Percentiles rank a stretch among this genome's conserved stretches.
Evolutionary conservation across 1,284 basidiomycete genomes (phyloP).

Genomic region (Ustilago curta): DNA sequence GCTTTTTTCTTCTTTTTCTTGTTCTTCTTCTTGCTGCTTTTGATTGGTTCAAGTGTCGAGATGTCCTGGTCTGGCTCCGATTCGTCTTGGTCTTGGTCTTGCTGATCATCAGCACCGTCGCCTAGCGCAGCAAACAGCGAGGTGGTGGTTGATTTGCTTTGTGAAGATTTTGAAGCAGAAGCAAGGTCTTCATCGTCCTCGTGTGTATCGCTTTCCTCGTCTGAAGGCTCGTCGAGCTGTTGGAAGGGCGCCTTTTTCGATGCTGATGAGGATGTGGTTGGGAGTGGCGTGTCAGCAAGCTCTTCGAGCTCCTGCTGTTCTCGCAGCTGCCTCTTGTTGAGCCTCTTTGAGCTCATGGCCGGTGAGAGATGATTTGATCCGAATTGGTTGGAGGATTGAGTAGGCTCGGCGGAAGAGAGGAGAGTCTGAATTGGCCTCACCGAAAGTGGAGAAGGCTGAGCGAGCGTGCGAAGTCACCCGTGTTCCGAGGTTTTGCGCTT

Average conservation of each 20-base stretch:
- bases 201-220: slow-evolving; percentile 12
- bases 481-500: slow-evolving; percentile 35
- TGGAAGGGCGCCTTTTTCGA: slow-evolving; percentile 21
- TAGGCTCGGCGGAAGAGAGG: background rate
- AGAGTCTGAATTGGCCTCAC: background rate
- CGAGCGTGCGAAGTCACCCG: slow-evolving; percentile 7
- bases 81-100: slow-evolving; percentile 35
- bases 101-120: slow-evolving; percentile 25
- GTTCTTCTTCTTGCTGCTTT: slow-evolving; percentile 49
- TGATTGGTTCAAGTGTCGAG: slow-evolving; percentile 20
- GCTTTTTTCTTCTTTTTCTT: slow-evolving; percentile 67
- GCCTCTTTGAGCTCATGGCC: slow-evolving; percentile 56
- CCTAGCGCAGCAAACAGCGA: slow-evolving; percentile 57
- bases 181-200: slow-evolving; percentile 8
- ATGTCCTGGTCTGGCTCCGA: slow-evolving; percentile 38
- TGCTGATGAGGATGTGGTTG: slow-evolving; percentile 14
- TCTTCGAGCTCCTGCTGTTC: slow-evolving; percentile 63
- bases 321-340: slow-evolving; percentile 63
- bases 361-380: background rate
- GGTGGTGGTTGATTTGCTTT: slow-evolving; percentile 12
- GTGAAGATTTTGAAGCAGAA: background rate
- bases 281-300: slow-evolving; percentile 36
- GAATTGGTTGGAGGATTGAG: background rate
- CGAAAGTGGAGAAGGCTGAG: slow-evolving; percentile 12
- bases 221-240: slow-evolving; percentile 23